phyloP scores from a whole-genome alignment of 2,329 filamentous ascomycete genomes.

The Zymoseptoria crescenta region DNA sequence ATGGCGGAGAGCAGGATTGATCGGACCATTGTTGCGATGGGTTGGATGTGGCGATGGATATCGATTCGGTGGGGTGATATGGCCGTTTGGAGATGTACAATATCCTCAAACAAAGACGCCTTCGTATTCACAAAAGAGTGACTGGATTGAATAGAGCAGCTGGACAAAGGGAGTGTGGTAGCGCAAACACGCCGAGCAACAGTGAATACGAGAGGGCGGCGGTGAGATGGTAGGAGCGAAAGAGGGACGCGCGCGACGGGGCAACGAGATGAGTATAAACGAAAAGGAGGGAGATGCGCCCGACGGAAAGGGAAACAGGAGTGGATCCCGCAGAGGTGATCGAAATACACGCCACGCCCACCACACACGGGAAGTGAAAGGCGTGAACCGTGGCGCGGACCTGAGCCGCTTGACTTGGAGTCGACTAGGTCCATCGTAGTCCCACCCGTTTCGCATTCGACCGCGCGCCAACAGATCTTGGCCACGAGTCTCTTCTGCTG shows the following conservation, averaged over 20 bases:
- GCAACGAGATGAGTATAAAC: background rate
- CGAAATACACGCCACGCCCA: background rate
- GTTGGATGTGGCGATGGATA: background rate
- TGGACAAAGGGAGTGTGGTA: background rate
- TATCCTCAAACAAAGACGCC: background rate
- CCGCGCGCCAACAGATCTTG: background rate
- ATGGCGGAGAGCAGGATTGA: slow-evolving; percentile 6
- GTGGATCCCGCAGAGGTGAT: background rate
- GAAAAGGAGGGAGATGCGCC: background rate
- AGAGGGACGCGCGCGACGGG: background rate
- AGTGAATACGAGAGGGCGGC: background rate
- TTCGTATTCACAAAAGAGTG: background rate
- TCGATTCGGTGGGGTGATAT: background rate
- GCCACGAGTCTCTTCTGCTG: background rate
- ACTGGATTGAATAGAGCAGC: background rate
- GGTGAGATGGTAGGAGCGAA: background rate
- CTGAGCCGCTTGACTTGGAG: background rate
- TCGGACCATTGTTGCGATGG: slow-evolving; percentile 1
- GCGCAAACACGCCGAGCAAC: background rate
- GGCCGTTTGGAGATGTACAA: background rate
- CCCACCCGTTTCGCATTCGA: background rate
- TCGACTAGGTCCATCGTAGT: background rate
- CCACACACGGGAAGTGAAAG: background rate
- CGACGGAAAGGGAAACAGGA: background rate
- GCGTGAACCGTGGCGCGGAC: background rate